Percentiles rank a stretch among this genome's conserved stretches.
Conservation (phyloP, 352 stramenopile genomes). For the Halophytophthora polymorphica region DNA sequence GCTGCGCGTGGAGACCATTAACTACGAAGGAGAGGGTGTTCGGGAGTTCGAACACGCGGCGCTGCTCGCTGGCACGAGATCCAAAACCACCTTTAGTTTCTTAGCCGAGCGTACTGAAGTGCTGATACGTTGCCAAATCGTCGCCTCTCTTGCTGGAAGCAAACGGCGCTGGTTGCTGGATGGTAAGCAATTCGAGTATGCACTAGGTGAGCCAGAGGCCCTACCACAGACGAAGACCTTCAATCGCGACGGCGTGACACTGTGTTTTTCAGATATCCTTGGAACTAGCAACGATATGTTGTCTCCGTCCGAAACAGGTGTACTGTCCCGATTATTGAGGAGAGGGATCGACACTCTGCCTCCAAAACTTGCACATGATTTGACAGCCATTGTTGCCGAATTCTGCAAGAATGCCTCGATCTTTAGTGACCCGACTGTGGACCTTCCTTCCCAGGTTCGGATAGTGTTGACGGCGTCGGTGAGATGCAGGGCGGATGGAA, state of each 20-base stretch:
- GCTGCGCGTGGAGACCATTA: neutral
- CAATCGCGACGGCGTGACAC: neutral
- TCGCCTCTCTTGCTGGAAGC: neutral
- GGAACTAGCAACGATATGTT: neutral
- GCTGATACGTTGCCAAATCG: no score
- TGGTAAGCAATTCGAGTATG: neutral
- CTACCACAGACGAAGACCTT: neutral
- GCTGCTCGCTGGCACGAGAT: no score
- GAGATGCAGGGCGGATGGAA: conserved; percentile 1
- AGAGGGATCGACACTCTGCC: conserved; percentile 5
- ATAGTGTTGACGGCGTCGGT: conserved; percentile 10
- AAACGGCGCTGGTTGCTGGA: conserved; percentile 1
- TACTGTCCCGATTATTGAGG: conserved; percentile 10
- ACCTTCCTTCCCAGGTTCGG: conserved; percentile 12
- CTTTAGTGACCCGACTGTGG: conserved; percentile 12
- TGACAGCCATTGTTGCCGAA: conserved; percentile 11
- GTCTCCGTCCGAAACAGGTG: neutral
- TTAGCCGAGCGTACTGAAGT: no score
- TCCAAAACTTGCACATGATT: conserved; percentile 5
- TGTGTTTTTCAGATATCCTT: conserved; percentile 4
- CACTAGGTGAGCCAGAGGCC: neutral
- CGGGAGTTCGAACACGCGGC: no score
- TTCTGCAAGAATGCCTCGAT: conserved; percentile 19
- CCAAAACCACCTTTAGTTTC: no score
- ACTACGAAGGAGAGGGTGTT: neutral